Percentiles rank a stretch among this genome's conserved stretches.
Evolutionary conservation across 495 filamentous ascomycete genomes (phyloP).

Genomic region (Rusavskia elegans): DNA sequence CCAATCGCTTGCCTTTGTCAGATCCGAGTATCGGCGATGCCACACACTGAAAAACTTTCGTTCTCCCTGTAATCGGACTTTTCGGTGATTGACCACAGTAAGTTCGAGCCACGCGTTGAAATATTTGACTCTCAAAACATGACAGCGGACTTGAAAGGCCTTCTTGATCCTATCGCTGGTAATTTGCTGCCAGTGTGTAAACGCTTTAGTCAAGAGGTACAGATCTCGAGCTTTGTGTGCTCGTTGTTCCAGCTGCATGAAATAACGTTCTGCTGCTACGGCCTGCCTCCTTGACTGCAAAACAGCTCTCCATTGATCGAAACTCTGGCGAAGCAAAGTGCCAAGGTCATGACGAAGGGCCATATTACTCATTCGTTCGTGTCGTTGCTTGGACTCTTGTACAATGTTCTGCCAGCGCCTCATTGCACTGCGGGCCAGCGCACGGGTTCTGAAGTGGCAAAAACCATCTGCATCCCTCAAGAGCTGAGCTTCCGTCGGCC

Average conservation of each 20-base stretch:
- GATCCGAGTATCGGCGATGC: slow-evolving; percentile 26
- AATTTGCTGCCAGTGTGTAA: slow-evolving; percentile 55
- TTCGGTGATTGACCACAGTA: slow-evolving; percentile 52
- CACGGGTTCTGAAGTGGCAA: slow-evolving; percentile 33
- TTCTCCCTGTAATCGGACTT: slow-evolving; percentile 44
- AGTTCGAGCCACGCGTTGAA: slow-evolving; percentile 67
- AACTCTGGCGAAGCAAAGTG: slow-evolving; percentile 37
- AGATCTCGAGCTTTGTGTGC: slow-evolving; percentile 46
- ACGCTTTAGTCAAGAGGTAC: slow-evolving; percentile 53
- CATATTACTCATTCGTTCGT: slow-evolving; percentile 28
- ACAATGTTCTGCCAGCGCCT: slow-evolving; percentile 39
- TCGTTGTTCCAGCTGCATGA: slow-evolving; percentile 41
- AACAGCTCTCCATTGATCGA: slow-evolving; percentile 40
- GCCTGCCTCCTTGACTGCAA: slow-evolving; percentile 30
- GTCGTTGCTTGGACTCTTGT: slow-evolving; percentile 25
- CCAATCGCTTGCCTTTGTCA: slow-evolving; percentile 19
- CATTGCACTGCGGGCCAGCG: slow-evolving; percentile 30
- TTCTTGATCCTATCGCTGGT: slow-evolving; percentile 41
- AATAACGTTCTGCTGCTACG: slow-evolving; percentile 42
- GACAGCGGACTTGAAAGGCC: slow-evolving; percentile 44
- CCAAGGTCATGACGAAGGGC: slow-evolving; percentile 35
- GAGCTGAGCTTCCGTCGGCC: slow-evolving; percentile 39
- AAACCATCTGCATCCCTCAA: slow-evolving; percentile 44
- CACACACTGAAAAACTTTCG: slow-evolving; percentile 41
- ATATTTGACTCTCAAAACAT: slow-evolving; percentile 53